These are phyloP conservation scores for Ophiostoma ulmi DNA, from an alignment of 2,329 filamentous ascomycete species.

Conservation along the genomic window DNA sequence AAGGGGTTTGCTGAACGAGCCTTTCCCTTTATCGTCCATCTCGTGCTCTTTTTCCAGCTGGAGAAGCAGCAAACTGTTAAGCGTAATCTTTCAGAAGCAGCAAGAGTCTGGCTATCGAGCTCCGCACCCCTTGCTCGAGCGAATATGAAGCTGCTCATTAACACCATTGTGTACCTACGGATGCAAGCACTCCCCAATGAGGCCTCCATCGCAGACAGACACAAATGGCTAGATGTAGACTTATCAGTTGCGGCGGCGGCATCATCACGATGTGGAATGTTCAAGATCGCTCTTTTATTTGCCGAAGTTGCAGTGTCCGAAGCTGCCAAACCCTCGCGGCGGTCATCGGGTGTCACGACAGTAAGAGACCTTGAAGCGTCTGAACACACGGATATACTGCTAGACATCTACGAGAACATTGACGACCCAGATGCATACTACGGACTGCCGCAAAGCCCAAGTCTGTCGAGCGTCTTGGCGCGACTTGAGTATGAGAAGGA, in stretches of 20 bases:
- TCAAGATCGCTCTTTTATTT: constrained; percentile 79
- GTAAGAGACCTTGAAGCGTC: constrained; percentile 35
- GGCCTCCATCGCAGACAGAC: constrained; percentile 69
- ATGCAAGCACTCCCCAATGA: constrained; percentile 73
- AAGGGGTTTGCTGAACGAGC: constrained; percentile 65
- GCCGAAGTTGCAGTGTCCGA: constrained; percentile 66
- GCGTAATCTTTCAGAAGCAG: constrained; percentile 58
- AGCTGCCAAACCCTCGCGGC: constrained; percentile 53
- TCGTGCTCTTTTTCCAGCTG: constrained; percentile 67
- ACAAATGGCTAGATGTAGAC: constrained; percentile 82
- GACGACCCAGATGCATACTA: constrained; percentile 97
- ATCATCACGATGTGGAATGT: constrained; percentile 74
- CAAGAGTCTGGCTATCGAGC: constrained; percentile 58
- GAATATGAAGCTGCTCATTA: constrained; percentile 68
- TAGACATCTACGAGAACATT: constrained; percentile 83
- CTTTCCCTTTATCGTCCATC: constrained; percentile 79
- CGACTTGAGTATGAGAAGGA: constrained; percentile 86
- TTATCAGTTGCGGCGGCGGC: constrained; percentile 63
- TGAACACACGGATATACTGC: constrained; percentile 62
- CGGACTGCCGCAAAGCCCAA: constrained; percentile 74
- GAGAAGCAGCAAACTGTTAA: constrained; percentile 56
- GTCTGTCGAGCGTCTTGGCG: constrained; percentile 69
- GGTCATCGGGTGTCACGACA: constrained; percentile 52
- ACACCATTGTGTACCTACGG: constrained; percentile 80
- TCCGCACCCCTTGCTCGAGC: constrained; percentile 45